These are phyloP conservation scores for Daphne laureola DNA, from an alignment of 441 rosid genomes.

Conservation along the genomic window DNA sequence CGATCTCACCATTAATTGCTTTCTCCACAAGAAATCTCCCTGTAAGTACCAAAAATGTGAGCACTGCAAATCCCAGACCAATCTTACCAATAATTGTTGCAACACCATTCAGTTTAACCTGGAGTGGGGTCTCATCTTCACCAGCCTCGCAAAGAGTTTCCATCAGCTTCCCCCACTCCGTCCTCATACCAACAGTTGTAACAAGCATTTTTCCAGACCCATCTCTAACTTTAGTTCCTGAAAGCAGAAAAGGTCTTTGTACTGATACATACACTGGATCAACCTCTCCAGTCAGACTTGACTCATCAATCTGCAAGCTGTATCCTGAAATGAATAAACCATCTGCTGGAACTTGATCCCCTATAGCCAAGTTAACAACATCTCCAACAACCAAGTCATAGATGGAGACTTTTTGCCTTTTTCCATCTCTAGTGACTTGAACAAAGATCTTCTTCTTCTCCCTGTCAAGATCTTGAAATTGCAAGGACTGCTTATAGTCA, in stretches of 20 bases:
- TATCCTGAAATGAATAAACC: conserved; percentile 41
- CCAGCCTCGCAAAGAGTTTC: conserved; percentile 38
- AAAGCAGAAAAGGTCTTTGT: conserved; percentile 33
- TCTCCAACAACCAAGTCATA: conserved; percentile 48
- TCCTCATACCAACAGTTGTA: conserved; percentile 41
- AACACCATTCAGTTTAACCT: conserved; percentile 46
- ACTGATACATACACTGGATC: conserved; percentile 32
- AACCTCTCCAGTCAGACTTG: conserved; percentile 40
- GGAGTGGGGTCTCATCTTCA: conserved; percentile 46
- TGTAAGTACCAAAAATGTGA: conserved; percentile 33
- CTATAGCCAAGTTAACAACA: conserved; percentile 36
- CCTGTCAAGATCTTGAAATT: conserved; percentile 41
- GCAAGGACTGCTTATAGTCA: conserved; percentile 48
- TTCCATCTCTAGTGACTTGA: conserved; percentile 40
- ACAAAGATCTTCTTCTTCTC: conserved; percentile 41
- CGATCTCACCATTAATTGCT: conserved; percentile 23
- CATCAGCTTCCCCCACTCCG: conserved; percentile 52
- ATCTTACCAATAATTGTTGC: conserved; percentile 45
- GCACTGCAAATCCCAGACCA: conserved; percentile 34
- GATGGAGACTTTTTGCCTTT: conserved; percentile 34
- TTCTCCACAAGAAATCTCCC: conserved; percentile 31
- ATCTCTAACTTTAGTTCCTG: conserved; percentile 44
- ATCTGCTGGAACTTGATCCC: conserved; percentile 47
- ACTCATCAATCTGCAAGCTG: conserved; percentile 38
- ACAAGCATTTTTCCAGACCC: conserved; percentile 49